These are phyloP conservation scores for Rosa persica DNA, from an alignment of 306 rosid species.

Conservation along the genomic window DNA sequence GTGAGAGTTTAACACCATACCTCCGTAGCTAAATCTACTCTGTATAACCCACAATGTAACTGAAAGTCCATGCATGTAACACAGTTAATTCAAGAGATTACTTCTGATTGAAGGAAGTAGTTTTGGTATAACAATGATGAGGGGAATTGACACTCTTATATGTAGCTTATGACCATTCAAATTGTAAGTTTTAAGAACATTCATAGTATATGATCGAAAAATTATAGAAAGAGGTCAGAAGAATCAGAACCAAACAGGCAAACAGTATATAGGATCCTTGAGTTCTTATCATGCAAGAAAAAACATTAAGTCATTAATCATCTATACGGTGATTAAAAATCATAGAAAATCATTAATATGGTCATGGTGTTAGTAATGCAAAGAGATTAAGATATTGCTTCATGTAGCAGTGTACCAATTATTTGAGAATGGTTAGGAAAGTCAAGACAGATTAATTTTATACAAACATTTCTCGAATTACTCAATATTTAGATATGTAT, in stretches of 20 bases:
- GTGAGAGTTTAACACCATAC: not conserved
- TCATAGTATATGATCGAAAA: not conserved
- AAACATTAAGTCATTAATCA: constrained; percentile 19
- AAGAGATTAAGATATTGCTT: constrained; percentile 6
- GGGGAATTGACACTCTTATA: not conserved
- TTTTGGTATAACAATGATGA: not conserved
- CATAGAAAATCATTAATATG: not conserved
- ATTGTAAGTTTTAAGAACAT: not conserved
- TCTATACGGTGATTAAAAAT: no score
- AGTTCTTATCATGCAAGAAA: constrained; percentile 12
- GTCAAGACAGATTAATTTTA: constrained; percentile 46
- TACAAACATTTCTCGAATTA: constrained; percentile 49
- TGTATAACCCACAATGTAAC: not conserved
- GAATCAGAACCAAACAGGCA: not conserved
- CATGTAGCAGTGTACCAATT: not conserved
- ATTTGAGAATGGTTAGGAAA: constrained; percentile 30
- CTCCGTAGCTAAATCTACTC: constrained; percentile 7
- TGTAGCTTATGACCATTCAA: not conserved
- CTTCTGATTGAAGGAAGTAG: not conserved
- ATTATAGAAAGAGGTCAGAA: not conserved
- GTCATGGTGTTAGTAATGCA: constrained; percentile 18
- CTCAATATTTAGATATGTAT: constrained; percentile 22
- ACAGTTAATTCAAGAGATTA: not conserved
- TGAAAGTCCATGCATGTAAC: not conserved
- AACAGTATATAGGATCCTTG: not conserved